Conservation (phyloP, 2,329 filamentous ascomycete genomes). For the Sporothrix luriei region DNA sequence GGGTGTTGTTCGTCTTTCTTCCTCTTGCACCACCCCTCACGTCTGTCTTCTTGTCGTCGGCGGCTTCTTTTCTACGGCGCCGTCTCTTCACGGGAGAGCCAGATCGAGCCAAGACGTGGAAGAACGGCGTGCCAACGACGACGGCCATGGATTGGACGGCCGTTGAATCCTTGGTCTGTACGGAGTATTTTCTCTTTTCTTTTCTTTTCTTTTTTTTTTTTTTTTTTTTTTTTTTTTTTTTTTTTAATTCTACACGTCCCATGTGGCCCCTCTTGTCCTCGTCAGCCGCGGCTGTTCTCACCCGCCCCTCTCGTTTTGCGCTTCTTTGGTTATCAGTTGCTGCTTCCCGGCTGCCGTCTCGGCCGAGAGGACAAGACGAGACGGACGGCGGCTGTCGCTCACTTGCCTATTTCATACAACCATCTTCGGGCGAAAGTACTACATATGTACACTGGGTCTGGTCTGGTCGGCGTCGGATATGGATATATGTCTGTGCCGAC, state of each 20-base stretch:
- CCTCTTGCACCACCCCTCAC: too few species aligned
- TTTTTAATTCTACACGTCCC: background rate
- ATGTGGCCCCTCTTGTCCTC: background rate
- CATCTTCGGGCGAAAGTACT: constrained; percentile 4
- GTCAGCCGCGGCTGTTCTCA: background rate
- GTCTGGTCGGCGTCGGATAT: too few species aligned
- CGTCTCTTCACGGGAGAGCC: background rate
- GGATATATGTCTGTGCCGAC: background rate
- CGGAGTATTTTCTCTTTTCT: background rate
- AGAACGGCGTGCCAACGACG: background rate
- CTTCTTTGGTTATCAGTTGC: background rate
- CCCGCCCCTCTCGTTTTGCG: too few species aligned
- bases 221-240: background rate
- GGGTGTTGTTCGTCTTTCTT: too few species aligned
- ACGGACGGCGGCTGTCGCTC: background rate
- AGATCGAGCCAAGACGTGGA: background rate
- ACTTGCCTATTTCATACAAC: constrained; percentile 16
- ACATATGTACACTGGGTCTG: too few species aligned
- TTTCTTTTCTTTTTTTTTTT: background rate
- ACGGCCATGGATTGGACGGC: background rate
- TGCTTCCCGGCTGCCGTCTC: constrained; percentile 5
- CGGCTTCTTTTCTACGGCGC: background rate
- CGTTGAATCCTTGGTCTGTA: too few species aligned
- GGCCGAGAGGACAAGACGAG: background rate
- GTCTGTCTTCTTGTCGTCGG: background rate